Evolutionary conservation across 768 basidiomycete species (phyloP), one percentile per base, ranked within the genome.

Genomic region (Sarcodon aspratus): DNA sequence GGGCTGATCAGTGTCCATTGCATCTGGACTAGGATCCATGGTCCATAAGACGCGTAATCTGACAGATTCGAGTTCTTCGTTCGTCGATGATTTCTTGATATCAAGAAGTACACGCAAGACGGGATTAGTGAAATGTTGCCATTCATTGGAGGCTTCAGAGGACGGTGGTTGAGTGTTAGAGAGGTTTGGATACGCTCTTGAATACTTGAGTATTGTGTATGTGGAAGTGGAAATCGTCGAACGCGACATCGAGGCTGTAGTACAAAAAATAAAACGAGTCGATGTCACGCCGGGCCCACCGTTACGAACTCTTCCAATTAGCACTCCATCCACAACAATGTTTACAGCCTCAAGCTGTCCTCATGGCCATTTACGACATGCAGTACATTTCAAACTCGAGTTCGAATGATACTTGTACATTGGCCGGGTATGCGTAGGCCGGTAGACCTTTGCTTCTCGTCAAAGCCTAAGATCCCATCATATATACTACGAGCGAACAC

Each of bases 111-210:
- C 71, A 36, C 67, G 72, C 50, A 89, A 75, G 45, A 71, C 62
- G 1, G 86, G 85, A 55, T 88, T 85, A 15, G 74, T 74, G 55
- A 80, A 87, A 58, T 88, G 85, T 57, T 86, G 82, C 86, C 86
- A 89, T 59, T 85, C 83, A 33, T 69, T 45, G 48, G 52, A 15
- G 50, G 51, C 34, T 47, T 52, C 51, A 36, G 57, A 33, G 52
- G 38, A 27, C 48, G 51, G 5, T n/a, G 51, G 55, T 27, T 12
- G 53, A 12, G 13, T 53, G 50, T 5, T 27, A 27, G 21, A 27
- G 5, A 5, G 21, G 21, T 27, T 27, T 18, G 77, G 73, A 57
- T 82, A 80, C 21, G 81, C 80, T 46, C 78, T 72, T 44, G 84
- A 87, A 58, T 86, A 86, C 59, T 85, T 85, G 48, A 61, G 58